A percentile compares a stretch with the other conserved stretches of the same genome.
phyloP scores from a whole-genome alignment of 202 grass and related monocot genomes.

The Dendrocalamus latiflorus region DNA sequence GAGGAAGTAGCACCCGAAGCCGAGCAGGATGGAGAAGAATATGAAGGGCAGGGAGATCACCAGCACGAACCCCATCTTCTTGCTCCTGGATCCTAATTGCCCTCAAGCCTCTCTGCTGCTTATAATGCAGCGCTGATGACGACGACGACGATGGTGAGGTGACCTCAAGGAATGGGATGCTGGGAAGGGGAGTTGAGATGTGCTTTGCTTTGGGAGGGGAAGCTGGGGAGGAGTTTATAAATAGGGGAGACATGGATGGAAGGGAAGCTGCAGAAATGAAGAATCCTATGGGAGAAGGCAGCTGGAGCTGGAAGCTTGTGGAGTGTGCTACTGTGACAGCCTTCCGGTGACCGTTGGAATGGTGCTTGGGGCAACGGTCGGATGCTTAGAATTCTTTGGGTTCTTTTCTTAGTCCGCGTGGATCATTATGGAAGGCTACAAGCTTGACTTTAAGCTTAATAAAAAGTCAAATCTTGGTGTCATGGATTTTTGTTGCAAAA shows the following conservation, averaged over 20 bases:
- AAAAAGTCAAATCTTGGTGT: not conserved
- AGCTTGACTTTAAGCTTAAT: not conserved
- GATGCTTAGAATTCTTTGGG: not conserved
- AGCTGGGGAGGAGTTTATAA: not conserved
- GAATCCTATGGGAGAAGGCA: constrained; percentile 22
- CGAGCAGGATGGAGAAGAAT: constrained; percentile 58
- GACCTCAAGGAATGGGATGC: constrained; percentile 1
- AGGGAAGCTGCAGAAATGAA: not conserved
- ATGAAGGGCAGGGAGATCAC: constrained; percentile 71
- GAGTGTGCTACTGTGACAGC: not conserved
- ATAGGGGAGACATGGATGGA: not conserved
- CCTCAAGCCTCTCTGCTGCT: not conserved
- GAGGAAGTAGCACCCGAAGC: constrained; percentile 80
- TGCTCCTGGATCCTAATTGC: not conserved
- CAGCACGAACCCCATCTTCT: constrained; percentile 61
- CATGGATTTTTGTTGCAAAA: not conserved
- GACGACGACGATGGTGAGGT: not conserved
- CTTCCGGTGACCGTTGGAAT: constrained; percentile 25
- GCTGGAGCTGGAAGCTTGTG: constrained; percentile 31
- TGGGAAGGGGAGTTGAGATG: not conserved
- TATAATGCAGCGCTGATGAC: not conserved
- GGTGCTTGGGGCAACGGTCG: constrained; percentile 29
- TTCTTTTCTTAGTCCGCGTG: not conserved
- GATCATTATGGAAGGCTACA: too few species aligned
- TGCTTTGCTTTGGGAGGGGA: constrained; percentile 10